phyloP scores from a whole-genome alignment of 148 eudicot species.

The Chenopodium formosanum region DNA sequence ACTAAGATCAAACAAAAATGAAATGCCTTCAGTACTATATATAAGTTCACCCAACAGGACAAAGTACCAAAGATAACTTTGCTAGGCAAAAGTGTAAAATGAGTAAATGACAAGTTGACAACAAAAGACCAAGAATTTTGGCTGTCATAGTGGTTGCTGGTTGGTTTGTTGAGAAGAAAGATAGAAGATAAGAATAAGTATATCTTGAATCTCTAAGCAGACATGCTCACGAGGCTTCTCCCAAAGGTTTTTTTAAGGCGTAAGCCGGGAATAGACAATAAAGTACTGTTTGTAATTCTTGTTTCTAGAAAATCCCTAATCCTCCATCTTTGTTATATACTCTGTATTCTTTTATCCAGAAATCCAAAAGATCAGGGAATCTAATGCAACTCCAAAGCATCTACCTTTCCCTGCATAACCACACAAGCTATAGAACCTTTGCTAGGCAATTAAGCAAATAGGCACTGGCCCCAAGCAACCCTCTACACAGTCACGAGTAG shows the following conservation, averaged over 20 bases:
- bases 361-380: background rate
- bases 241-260: too few relatives aligned
- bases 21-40: background rate
- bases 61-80: background rate
- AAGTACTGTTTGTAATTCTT: too few relatives aligned
- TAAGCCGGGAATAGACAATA: too few relatives aligned
- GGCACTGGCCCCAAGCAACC: background rate
- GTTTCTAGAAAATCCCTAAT: too few relatives aligned
- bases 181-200: background rate
- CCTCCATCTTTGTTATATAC: too few relatives aligned
- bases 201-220: background rate
- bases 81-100: background rate
- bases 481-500: background rate
- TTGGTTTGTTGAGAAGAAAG: background rate
- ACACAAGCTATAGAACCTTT: background rate
- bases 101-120: background rate
- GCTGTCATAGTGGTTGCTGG: background rate
- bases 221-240: background rate
- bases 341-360: background rate
- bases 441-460: background rate
- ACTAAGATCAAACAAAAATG: background rate
- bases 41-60: background rate
- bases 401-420: background rate
- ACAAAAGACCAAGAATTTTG: background rate
- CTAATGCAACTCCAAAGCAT: too few relatives aligned